A percentile compares a stretch with the other conserved stretches of the same genome.
These are phyloP conservation scores for Podila epigama DNA, from an alignment of 192 early-diverging fungal genomes.

Conservation along the genomic window DNA sequence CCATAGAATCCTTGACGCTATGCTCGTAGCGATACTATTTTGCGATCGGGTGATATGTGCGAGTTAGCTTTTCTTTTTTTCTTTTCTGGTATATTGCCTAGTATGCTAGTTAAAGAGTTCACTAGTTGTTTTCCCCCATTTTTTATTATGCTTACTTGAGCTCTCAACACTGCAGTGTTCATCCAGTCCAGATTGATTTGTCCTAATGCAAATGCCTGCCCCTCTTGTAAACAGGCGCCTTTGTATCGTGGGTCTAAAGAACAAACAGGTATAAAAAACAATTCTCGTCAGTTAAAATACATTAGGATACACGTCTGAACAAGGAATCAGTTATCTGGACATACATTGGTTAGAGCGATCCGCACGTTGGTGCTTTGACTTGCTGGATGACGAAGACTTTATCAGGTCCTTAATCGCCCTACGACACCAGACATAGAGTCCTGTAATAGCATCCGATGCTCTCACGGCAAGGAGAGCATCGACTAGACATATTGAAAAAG, in stretches of 20 bases:
- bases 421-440: slow-evolving; percentile 49
- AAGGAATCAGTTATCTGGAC: background rate
- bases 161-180: slow-evolving; percentile 20
- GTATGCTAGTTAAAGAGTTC: background rate
- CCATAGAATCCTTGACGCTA: slow-evolving; percentile 18
- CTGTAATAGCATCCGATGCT: slow-evolving; percentile 43
- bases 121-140: background rate
- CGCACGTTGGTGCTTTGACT: slow-evolving; percentile 27
- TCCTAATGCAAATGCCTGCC: slow-evolving; percentile 24
- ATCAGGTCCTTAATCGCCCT: slow-evolving; percentile 45
- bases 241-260: slow-evolving; percentile 41
- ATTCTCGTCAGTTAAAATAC: too few species aligned
- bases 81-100: background rate
- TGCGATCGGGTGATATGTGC: background rate
- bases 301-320: background rate
- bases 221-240: slow-evolving; percentile 27
- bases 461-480: slow-evolving; percentile 28
- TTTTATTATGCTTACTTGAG: slow-evolving; percentile 15
- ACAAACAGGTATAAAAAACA: too few species aligned
- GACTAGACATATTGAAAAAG: slow-evolving; percentile 13
- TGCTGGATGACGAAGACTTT: slow-evolving; percentile 14
- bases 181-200: slow-evolving; percentile 45
- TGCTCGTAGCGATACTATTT: slow-evolving; percentile 38
- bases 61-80: background rate
- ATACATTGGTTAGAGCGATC: slow-evolving; percentile 40